These are phyloP conservation scores for Tulasnella calospora DNA, from an alignment of 768 basidiomycete species.

Conservation along the genomic window DNA sequence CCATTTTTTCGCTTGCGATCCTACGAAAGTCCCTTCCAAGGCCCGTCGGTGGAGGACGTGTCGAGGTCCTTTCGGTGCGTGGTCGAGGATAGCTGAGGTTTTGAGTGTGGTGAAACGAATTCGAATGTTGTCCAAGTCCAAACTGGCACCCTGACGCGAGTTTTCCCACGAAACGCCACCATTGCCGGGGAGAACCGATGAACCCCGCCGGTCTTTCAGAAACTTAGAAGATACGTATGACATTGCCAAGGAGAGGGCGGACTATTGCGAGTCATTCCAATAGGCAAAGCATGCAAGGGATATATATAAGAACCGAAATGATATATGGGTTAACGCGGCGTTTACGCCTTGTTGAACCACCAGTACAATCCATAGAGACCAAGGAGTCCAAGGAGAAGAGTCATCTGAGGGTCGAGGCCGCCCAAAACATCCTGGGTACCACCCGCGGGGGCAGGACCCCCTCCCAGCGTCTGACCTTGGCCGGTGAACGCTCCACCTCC, in stretches of 20 bases:
- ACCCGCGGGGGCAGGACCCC: conserved; percentile 35
- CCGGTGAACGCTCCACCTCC: conserved; percentile 56
- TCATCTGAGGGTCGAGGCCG: conserved; percentile 62
- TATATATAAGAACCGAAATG: not conserved
- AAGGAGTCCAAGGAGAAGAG: conserved; percentile 57
- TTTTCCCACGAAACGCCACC: not conserved
- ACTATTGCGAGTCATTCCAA: not conserved
- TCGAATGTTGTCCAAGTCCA: not conserved
- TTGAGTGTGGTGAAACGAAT: conserved; percentile 9
- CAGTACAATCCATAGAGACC: conserved; percentile 59
- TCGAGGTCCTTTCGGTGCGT: not conserved
- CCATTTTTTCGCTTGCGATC: not conserved
- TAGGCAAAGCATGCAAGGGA: not conserved
- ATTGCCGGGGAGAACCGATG: not conserved
- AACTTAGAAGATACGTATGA: not conserved
- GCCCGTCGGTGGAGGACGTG: not conserved
- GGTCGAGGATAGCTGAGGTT: not conserved
- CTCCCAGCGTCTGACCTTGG: conserved; percentile 67
- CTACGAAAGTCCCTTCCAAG: not conserved
- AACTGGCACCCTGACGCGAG: not conserved
- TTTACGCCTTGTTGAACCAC: conserved; percentile 34
- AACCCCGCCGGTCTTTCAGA: not conserved
- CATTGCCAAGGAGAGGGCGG: not conserved
- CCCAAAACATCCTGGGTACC: conserved; percentile 39
- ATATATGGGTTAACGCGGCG: not conserved